Percentiles rank a stretch among this genome's conserved stretches.
Evolutionary conservation across 768 basidiomycete genomes (phyloP).

Genomic region (Rhodosporidiobolus sp.): DNA sequence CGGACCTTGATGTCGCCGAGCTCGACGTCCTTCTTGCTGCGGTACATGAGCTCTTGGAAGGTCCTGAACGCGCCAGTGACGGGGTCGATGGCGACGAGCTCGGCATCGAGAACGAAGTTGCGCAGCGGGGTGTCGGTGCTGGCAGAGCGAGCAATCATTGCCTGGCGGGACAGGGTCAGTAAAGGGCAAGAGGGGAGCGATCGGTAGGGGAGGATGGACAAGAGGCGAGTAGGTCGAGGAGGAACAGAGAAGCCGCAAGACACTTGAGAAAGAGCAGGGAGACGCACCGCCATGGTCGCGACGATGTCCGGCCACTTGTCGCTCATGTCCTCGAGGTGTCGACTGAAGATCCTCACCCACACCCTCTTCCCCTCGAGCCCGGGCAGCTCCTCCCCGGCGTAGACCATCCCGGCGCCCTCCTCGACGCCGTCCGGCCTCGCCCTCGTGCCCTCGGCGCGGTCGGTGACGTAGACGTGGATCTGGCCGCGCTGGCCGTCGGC

Average conservation of each 20-base stretch:
- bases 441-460: neutral
- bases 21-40: conserved; percentile 77
- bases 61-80: conserved; percentile 62
- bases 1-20: conserved; percentile 69
- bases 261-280: neutral
- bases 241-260: neutral
- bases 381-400: conserved; percentile 43
- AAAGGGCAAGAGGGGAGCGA: neutral
- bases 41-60: conserved; percentile 69
- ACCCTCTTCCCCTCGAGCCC: conserved; percentile 46
- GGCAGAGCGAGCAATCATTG: neutral
- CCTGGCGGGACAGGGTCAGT: neutral
- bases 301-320: conserved; percentile 57
- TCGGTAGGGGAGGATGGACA: neutral
- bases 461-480: conserved; percentile 50
- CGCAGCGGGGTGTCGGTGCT: conserved; percentile 43
- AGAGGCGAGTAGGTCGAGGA: neutral
- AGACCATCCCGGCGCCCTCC: conserved; percentile 18
- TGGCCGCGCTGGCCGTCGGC: conserved; percentile 66
- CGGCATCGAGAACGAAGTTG: conserved; percentile 79
- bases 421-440: conserved; percentile 70
- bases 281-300: conserved; percentile 22
- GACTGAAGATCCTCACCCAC: conserved; percentile 71
- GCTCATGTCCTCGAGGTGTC: conserved; percentile 86
- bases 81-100: conserved; percentile 72